Evolutionary conservation across 2,329 filamentous ascomycete genomes (phyloP), one percentile per base, ranked within the genome.

Genomic region (Beauveria brongniartii): DNA sequence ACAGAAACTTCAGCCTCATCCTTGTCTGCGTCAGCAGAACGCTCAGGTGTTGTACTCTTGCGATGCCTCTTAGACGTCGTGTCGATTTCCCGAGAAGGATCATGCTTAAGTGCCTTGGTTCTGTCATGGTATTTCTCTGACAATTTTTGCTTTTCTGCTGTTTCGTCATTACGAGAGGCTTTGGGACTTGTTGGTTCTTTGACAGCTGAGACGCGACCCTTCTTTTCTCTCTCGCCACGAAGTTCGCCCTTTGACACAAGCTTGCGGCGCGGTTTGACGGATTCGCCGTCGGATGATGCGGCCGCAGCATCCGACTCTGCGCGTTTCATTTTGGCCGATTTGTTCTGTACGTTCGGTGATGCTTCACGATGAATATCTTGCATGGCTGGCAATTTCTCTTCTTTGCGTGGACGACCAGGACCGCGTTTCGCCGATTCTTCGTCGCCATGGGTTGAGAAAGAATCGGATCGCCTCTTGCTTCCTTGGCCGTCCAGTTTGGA

Each of bases 201-300:
- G 28, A 85, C 74, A 10, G 50, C n/a, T 20, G 50, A 41, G 68
- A 80, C 76, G 7, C 84, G 81, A 20, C 83, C 77, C 64, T 85
- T 81, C 69, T 81, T 82, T 59, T 84, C 80, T 20, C 81, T 76
- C 67, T 85, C 82, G 10, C 81, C 82, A 63, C 84, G 82, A 44
- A 86, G 71, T 61, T 87, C 85, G 56, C 80, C 81, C 41, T 85
- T 85, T 1, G 85, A 87, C 22, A 88, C 78, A 12, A 88, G 77
- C 67, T 87, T 88, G 44, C 83, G 77, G 26, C 85, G 75, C 2
- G 84, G 84, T 67, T 87, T 88, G 24, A 77, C 70, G 9, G 80
- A 71, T 68, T 85, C 83, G 2, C 79, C 84, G 67, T 82, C 82
- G 40, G 83, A 85, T 0, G 81, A 83, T 7, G 77, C 73, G 2